phyloP scores from a whole-genome alignment of 1,139 yeast genomes.

The Pichia terricola region DNA sequence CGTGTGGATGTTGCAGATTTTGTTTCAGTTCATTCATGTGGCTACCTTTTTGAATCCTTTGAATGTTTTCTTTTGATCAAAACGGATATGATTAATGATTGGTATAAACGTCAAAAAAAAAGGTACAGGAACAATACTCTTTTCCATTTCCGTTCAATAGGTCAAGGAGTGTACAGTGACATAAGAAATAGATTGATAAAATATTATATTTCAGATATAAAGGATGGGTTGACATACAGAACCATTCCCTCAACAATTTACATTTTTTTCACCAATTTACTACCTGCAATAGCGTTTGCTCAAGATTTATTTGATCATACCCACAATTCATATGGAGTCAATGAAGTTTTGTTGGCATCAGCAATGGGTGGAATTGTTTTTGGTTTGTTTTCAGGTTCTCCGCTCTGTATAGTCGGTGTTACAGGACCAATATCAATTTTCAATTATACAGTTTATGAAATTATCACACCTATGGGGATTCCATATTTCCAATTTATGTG shows the following conservation, averaged over 20 bases:
- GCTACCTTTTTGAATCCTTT: no score
- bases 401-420: conserved; percentile 93
- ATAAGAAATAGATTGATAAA: conserved; percentile 45
- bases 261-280: conserved; percentile 78
- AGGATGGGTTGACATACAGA: conserved; percentile 75
- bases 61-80: neutral
- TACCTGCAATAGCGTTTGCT: conserved; percentile 95
- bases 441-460: conserved; percentile 82
- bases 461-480: conserved; percentile 47
- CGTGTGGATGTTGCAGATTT: no score
- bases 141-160: conserved; percentile 17
- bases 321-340: conserved; percentile 76
- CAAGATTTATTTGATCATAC: conserved; percentile 96
- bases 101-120: neutral
- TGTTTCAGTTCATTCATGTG: no score
- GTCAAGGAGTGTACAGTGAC: conserved; percentile 52
- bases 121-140: neutral
- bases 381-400: conserved; percentile 83
- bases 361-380: conserved; percentile 87
- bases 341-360: conserved; percentile 74
- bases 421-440: conserved; percentile 92
- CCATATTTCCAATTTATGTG: conserved; percentile 90
- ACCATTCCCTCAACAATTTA: conserved; percentile 80
- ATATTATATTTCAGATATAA: conserved; percentile 66
- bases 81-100: neutral